Evolutionary conservation across 176 grass and related monocot species (phyloP).

Genomic region (Hyparrhenia diplandra): DNA sequence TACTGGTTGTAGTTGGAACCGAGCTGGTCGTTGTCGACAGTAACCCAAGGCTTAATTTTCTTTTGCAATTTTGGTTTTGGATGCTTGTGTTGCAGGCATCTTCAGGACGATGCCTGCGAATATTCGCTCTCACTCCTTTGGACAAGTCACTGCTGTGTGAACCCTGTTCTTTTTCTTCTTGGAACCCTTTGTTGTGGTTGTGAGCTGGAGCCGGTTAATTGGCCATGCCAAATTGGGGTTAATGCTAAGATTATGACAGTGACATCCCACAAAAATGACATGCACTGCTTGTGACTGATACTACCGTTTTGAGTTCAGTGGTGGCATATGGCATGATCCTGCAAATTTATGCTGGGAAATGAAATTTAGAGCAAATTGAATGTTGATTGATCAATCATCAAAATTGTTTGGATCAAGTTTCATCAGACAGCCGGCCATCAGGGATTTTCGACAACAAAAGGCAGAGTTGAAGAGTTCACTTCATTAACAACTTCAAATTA

Average conservation of each 20-base stretch:
- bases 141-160: slow-evolving; percentile 13
- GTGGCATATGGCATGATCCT: background rate
- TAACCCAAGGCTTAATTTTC: background rate
- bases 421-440: background rate
- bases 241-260: background rate
- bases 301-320: background rate
- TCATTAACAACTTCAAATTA: background rate
- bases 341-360: background rate
- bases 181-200: background rate
- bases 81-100: slow-evolving; percentile 23
- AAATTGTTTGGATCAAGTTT: background rate
- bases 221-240: background rate
- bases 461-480: background rate
- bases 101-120: slow-evolving; percentile 25
- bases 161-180: background rate
- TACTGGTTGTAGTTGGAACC: background rate
- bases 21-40: slow-evolving; percentile 30
- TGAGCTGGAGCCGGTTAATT: background rate
- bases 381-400: background rate
- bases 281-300: background rate
- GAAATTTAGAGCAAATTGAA: background rate
- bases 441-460: background rate
- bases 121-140: slow-evolving; percentile 27
- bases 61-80: slow-evolving; percentile 29
- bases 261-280: background rate